phyloP scores from a whole-genome alignment of 495 filamentous ascomycete genomes.

The Aspergillus nidulans region DNA sequence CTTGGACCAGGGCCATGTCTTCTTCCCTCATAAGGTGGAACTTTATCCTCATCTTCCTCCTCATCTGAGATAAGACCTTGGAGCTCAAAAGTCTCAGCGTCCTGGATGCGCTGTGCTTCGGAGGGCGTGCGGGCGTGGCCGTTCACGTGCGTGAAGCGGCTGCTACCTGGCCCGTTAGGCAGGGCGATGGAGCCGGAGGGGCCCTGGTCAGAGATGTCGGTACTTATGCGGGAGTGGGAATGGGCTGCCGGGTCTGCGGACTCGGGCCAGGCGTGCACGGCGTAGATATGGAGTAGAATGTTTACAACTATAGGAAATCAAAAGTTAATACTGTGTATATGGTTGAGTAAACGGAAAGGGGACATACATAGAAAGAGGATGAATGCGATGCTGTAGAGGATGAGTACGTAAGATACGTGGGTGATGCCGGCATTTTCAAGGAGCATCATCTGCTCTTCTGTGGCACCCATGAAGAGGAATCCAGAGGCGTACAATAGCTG shows the following conservation, averaged over 20 bases:
- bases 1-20: conserved; percentile 21
- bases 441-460: conserved; percentile 88
- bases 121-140: conserved; percentile 49
- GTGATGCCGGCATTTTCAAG: conserved; percentile 68
- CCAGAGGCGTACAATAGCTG: conserved; percentile 90
- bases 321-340: not conserved
- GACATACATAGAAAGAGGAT: conserved; percentile 78
- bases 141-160: conserved; percentile 35
- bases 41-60: conserved; percentile 46
- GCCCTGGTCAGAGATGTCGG: conserved; percentile 9
- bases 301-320: conserved; percentile 62
- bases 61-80: conserved; percentile 88
- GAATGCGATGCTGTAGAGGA: conserved; percentile 86
- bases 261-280: conserved; percentile 54
- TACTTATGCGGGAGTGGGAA: conserved; percentile 13
- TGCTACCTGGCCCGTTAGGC: not conserved
- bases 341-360: not conserved
- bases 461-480: conserved; percentile 96
- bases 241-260: conserved; percentile 27
- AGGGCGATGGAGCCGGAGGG: conserved; percentile 6
- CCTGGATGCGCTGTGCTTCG: conserved; percentile 51
- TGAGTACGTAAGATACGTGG: conserved; percentile 85
- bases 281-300: conserved; percentile 79
- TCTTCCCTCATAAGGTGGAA: conserved; percentile 1
- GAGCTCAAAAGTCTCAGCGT: conserved; percentile 88